Evolutionary conservation across 2,329 filamentous ascomycete genomes (phyloP), one percentile per base, ranked within the genome.

Genomic region (Microcera coccophila): DNA sequence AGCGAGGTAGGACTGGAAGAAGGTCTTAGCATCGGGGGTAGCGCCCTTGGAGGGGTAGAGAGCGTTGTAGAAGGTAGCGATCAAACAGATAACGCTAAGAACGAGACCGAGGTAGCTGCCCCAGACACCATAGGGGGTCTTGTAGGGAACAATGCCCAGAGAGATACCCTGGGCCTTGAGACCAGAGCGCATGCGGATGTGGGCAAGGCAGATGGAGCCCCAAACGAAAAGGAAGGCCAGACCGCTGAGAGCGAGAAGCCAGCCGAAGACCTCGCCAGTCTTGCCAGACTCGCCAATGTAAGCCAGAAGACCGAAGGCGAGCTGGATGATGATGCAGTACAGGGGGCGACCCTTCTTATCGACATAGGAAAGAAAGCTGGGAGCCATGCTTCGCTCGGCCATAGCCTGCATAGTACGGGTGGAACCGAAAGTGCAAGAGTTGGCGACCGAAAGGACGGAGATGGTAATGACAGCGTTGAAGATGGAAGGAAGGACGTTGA

Each of bases 381-480:
- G 90, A 0, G 88, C 90, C 63, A 93, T 88, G 42, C 82, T 78
- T 65, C 94, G 89, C 63, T 95, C 89, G 39, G 90, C 90, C 5
- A 96, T 79, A 3, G 90, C 90, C 36, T 90, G 88, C 11, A 97
- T 80, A 2, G 90, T 96, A 58, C 91, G 84, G 4, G 88, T 94
- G 17, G 88, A 91, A 31, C 90, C 91, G 59, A 95, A 97, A 47
- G 96, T 85, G 53, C 90, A 84, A 9, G 87, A 91, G 67, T 95
- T 96, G 48, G 90, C 90, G 47, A 96, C 90, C 1, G 88, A 94
- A 28, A 96, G 72, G 22, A 95, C 90, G 18, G 90, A 85, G 53
- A 95, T 82, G 62, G 96, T 82, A 63, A 96, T 95, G 49, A 96
- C 89, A 19, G 81, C 83, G 67, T 97, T 96, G 84, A 96, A 93